Evolutionary conservation across 2,329 filamentous ascomycete genomes (phyloP).

Genomic region (Claviceps purpurea): DNA sequence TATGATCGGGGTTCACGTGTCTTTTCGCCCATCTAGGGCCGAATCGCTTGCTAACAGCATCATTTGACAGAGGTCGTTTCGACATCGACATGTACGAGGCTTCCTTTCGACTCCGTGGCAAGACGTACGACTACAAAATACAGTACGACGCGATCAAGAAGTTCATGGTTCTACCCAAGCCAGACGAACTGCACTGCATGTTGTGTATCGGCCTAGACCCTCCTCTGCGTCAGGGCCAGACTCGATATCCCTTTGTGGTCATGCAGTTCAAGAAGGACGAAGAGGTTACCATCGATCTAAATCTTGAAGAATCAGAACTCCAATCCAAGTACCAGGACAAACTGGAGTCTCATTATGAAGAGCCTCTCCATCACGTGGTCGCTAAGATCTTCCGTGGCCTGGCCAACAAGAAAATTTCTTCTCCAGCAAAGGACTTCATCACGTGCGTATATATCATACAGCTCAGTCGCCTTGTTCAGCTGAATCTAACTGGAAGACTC

Average conservation of each 20-base stretch:
- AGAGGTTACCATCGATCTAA: slow-evolving; percentile 90
- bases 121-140: slow-evolving; percentile 99
- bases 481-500: not conserved
- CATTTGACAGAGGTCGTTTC: slow-evolving; percentile 69
- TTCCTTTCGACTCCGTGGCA: slow-evolving; percentile 91
- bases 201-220: slow-evolving; percentile 91
- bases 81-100: slow-evolving; percentile 99
- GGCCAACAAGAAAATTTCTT: slow-evolving; percentile 88
- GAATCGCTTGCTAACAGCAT: not conserved
- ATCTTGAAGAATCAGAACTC: slow-evolving; percentile 83
- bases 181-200: slow-evolving; percentile 93
- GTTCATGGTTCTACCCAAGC: slow-evolving; percentile 95
- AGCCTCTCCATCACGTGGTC: slow-evolving; percentile 84
- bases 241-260: slow-evolving; percentile 92
- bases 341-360: slow-evolving; percentile 79
- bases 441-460: slow-evolving; percentile 34
- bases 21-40: not conserved
- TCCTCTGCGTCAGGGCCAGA: slow-evolving; percentile 90
- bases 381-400: slow-evolving; percentile 91
- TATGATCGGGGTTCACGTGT: slow-evolving; percentile 19
- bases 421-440: slow-evolving; percentile 85
- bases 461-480: no score
- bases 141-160: slow-evolving; percentile 97
- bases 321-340: slow-evolving; percentile 80
- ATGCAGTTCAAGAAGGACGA: slow-evolving; percentile 99